Evolutionary conservation across 768 basidiomycete species (phyloP).

Genomic region (Dioszegia hungarica): DNA sequence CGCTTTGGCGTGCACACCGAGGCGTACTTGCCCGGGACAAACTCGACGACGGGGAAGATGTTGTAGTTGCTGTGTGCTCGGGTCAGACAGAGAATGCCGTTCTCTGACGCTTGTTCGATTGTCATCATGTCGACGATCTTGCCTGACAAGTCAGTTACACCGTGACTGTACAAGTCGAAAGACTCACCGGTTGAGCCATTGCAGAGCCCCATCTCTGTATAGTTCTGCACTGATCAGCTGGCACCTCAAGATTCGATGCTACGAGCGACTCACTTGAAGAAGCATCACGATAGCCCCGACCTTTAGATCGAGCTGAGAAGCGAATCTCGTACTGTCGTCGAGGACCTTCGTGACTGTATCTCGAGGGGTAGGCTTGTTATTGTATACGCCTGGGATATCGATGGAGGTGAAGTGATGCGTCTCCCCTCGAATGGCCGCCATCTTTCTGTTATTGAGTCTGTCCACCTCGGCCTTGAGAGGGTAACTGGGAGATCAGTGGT

Average conservation of each 20-base stretch:
- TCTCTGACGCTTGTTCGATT: constrained; percentile 11
- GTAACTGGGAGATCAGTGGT: constrained; percentile 24
- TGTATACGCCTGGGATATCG: constrained; percentile 25
- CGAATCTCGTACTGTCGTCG: constrained; percentile 25
- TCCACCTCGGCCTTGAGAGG: constrained; percentile 27
- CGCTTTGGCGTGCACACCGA: background rate
- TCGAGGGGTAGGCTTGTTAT: constrained; percentile 9
- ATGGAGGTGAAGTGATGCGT: constrained; percentile 8
- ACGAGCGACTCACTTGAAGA: constrained; percentile 21
- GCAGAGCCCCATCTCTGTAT: constrained; percentile 59
- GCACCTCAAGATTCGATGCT: background rate
- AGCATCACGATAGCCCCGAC: constrained; percentile 41
- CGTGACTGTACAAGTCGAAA: background rate
- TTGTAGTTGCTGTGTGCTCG: background rate
- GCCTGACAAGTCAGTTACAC: background rate
- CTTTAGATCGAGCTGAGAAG: constrained; percentile 22
- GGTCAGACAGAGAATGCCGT: background rate
- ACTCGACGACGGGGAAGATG: constrained; percentile 35
- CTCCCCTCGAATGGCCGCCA: constrained; percentile 12
- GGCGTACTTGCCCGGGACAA: constrained; percentile 20
- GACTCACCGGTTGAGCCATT: constrained; percentile 74
- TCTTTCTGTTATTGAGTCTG: constrained; percentile 19
- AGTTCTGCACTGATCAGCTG: constrained; percentile 52
- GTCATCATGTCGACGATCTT: constrained; percentile 35
- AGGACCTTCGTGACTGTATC: constrained; percentile 18